Evolutionary conservation across 257 asterid genomes (phyloP).

Genomic region (Leptodermis oblonga): DNA sequence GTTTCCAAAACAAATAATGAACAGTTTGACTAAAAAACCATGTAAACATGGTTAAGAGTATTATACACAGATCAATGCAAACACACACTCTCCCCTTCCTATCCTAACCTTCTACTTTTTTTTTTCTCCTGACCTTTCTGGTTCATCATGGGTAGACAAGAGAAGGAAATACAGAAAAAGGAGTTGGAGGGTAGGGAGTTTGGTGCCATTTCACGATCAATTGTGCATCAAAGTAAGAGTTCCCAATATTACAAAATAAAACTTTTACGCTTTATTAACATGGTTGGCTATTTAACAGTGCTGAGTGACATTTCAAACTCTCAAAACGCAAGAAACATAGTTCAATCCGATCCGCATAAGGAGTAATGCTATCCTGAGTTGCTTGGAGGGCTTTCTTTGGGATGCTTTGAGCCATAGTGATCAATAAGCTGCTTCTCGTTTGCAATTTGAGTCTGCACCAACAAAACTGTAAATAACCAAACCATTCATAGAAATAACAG

Average conservation of each 20-base stretch:
- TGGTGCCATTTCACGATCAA: neutral
- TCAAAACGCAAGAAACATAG: slow-evolving; percentile 8
- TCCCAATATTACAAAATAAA: slow-evolving; percentile 11
- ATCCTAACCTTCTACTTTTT: too few relatives aligned
- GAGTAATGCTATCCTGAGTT: slow-evolving; percentile 49
- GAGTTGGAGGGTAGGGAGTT: neutral
- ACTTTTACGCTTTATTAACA: slow-evolving; percentile 19
- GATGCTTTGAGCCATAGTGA: slow-evolving; percentile 90
- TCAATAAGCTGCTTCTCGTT: slow-evolving; percentile 80
- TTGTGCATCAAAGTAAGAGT: neutral
- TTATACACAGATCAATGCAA: neutral
- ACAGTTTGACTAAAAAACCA: too few relatives aligned
- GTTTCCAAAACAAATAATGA: too few relatives aligned
- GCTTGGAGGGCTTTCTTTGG: slow-evolving; percentile 83
- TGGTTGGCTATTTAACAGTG: slow-evolving; percentile 15
- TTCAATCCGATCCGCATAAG: neutral
- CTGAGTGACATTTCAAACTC: slow-evolving; percentile 22
- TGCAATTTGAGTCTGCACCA: slow-evolving; percentile 71
- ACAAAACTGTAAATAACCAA: slow-evolving; percentile 2
- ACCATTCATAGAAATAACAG: neutral
- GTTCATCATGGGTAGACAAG: neutral
- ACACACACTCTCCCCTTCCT: neutral
- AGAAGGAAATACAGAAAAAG: neutral
- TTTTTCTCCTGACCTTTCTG: too few relatives aligned
- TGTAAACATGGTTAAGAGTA: too few relatives aligned